Evolutionary conservation across 2,329 filamentous ascomycete genomes (phyloP), one percentile per base, ranked within the genome.

Genomic region (Cordyceps militaris): DNA sequence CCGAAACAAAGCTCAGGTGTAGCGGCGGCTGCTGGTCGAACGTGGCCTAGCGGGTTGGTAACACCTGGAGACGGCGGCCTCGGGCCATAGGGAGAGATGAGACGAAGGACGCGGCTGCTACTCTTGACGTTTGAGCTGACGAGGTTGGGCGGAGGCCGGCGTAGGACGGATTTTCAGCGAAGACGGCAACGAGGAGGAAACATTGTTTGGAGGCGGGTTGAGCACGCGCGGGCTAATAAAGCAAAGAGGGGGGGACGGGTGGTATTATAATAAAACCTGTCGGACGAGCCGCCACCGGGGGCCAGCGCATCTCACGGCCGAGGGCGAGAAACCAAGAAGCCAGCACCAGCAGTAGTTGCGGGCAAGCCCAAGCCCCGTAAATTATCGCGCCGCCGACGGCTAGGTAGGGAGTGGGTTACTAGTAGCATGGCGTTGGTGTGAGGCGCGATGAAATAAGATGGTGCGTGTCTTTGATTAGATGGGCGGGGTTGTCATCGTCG

Each of bases 31-130:
- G 30, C 28, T 11, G 30, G 6, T 6, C 30, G 30, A 11, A 42
- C 5, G 38, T 19, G 10, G n/a, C n/a, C 7, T 21, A 6, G 38
- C 9, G n/a, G 14, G n/a, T 36, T 51, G 48, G 38, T 53, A 24
- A 16, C n/a, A n/a, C 14, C 51, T 54, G 28, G 34, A 19, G 32
- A 21, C 52, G 52, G 23, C 52, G 42, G n/a, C n/a, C n/a, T n/a
- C 43, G 52, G 40, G 13, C 40, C 28, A 44, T 54, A 53, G n/a
- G 48, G 23, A 42, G 28, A 8, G 26, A 34, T 54, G 51, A 54
- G 51, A 44, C 40, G 51, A 54, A 28, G 51, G n/a, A n/a, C 38
- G 40, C 51, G 51, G 38, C 19, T 54, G 51, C 28, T 30, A 54
- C 51, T 34, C 26, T 54, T 54, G 51, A 28, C 30, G 51, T 54